A percentile compares a stretch with the other conserved stretches of the same genome.
phyloP scores from a whole-genome alignment of 345 rosid species.

The Eucalyptus rudis region DNA sequence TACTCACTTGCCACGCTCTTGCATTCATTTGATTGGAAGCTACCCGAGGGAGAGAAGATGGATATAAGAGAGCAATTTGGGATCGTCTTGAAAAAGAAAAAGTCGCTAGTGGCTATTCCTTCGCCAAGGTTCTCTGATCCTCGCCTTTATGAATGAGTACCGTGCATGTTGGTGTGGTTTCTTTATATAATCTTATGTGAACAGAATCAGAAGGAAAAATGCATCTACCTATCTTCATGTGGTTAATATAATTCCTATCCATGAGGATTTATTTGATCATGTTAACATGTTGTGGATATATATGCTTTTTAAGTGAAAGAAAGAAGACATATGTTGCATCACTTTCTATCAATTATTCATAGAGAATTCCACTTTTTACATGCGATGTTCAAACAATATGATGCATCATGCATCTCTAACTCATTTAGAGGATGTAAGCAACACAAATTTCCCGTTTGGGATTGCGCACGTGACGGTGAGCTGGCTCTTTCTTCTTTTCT shows the following conservation, averaged over 20 bases:
- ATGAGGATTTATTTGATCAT: background rate
- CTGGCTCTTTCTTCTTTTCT: too few relatives aligned
- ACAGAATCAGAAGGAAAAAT: too few relatives aligned
- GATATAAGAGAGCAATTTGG: background rate
- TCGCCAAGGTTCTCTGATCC: background rate
- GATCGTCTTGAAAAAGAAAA: background rate
- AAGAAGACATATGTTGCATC: too few relatives aligned
- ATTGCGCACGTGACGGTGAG: too few relatives aligned
- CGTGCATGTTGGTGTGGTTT: background rate
- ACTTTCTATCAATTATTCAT: too few relatives aligned
- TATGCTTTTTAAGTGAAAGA: too few relatives aligned
- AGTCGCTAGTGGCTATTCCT: background rate
- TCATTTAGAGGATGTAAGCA: too few relatives aligned
- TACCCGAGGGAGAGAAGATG: background rate
- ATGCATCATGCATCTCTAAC: too few relatives aligned
- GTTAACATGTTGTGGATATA: background rate
- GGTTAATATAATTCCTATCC: background rate
- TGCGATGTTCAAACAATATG: too few relatives aligned
- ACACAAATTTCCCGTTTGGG: too few relatives aligned
- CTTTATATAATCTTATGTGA: background rate
- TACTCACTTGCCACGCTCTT: background rate
- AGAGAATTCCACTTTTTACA: too few relatives aligned
- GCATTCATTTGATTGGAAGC: slow-evolving; percentile 1
- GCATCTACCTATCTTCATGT: background rate
- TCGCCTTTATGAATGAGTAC: background rate